Percentiles rank a stretch among this genome's conserved stretches.
Evolutionary conservation across 2,329 filamentous ascomycete genomes (phyloP).

Genomic region (Cladophialophora psammophila): DNA sequence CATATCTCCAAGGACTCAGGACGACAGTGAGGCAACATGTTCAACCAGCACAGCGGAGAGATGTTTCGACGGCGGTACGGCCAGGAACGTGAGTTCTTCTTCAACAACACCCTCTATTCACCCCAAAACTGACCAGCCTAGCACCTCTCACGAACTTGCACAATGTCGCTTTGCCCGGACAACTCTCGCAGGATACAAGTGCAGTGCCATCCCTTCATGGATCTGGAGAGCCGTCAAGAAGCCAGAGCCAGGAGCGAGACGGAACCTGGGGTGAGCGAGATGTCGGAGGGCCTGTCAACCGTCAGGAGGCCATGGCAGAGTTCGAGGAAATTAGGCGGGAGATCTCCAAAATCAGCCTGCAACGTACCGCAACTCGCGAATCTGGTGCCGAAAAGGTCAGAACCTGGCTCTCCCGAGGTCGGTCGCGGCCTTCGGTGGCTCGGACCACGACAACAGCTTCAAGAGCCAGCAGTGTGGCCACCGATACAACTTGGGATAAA

Average conservation of each 20-base stretch:
- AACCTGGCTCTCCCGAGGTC: slow-evolving; percentile 42
- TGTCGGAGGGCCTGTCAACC: slow-evolving; percentile 61
- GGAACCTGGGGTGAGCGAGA: slow-evolving; percentile 71
- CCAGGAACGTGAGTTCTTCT: slow-evolving; percentile 24
- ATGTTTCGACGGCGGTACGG: slow-evolving; percentile 32
- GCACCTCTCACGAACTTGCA: slow-evolving; percentile 26
- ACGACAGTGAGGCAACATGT: slow-evolving; percentile 25
- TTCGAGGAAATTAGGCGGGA: slow-evolving; percentile 65
- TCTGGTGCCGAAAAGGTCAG: slow-evolving; percentile 41
- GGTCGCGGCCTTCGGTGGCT: slow-evolving; percentile 26
- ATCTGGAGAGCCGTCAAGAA: slow-evolving; percentile 21
- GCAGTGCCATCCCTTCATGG: slow-evolving; percentile 23
- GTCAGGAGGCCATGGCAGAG: slow-evolving; percentile 64
- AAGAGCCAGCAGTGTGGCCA: slow-evolving; percentile 45
- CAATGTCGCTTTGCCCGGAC: slow-evolving; percentile 23
- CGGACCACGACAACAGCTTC: slow-evolving; percentile 24
- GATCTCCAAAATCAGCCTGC: slow-evolving; percentile 61
- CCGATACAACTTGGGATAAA: slow-evolving; percentile 51
- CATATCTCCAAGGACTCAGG: not conserved
- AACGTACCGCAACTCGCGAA: slow-evolving; percentile 43
- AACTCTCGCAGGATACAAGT: slow-evolving; percentile 24
- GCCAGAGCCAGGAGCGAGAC: slow-evolving; percentile 14
- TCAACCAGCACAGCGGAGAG: slow-evolving; percentile 31
- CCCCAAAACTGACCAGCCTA: slow-evolving; percentile 8
- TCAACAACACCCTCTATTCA: not conserved